These are phyloP conservation scores for Colletotrichum lindemuthianum DNA, from an alignment of 2,329 filamentous ascomycete genomes.

Conservation along the genomic window DNA sequence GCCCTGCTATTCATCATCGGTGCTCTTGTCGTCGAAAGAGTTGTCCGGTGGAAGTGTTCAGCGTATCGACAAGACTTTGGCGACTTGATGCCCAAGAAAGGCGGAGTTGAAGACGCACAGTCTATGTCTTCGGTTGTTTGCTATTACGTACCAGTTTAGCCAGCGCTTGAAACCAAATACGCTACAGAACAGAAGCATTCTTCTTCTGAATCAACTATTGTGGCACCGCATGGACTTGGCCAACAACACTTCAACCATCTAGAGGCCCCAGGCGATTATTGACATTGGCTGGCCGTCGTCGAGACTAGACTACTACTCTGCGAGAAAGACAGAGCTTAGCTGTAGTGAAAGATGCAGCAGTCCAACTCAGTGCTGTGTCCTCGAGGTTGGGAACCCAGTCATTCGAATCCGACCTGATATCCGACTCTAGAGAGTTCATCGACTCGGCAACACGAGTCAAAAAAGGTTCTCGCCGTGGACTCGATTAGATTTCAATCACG, in stretches of 20 bases:
- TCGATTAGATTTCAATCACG: background rate
- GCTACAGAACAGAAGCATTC: too few species aligned
- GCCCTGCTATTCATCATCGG: background rate
- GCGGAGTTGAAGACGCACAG: background rate
- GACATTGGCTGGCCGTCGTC: too few species aligned
- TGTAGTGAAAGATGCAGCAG: too few species aligned
- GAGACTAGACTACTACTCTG: too few species aligned
- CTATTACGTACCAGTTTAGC: background rate
- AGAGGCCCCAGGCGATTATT: too few species aligned
- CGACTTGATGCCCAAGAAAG: background rate
- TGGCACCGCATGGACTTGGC: background rate
- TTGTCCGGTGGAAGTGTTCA: background rate
- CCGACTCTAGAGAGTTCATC: background rate
- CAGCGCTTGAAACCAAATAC: too few species aligned
- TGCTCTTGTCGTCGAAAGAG: background rate
- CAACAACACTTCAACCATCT: background rate
- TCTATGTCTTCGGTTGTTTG: constrained; percentile 1
- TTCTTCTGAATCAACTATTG: too few species aligned
- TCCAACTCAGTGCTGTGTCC: too few species aligned
- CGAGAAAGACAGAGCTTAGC: too few species aligned
- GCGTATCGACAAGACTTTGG: background rate
- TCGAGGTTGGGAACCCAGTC: too few species aligned
- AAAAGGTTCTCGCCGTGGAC: background rate
- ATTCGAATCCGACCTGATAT: background rate
- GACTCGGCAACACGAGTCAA: background rate